Conservation (phyloP, 306 rosid genomes). For the Rosa lucieae region DNA sequence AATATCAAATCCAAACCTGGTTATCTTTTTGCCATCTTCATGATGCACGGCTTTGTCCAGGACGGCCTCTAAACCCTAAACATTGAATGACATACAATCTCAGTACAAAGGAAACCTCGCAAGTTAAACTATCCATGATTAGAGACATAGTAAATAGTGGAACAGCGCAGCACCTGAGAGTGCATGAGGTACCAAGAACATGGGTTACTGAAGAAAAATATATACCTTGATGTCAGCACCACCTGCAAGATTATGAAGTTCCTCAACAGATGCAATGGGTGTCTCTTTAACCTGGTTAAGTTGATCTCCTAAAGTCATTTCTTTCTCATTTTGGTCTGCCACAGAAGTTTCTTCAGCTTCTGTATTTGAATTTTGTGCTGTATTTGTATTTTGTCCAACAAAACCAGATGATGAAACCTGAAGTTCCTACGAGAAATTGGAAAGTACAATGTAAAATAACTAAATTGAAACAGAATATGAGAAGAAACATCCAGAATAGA, state of each 20-base stretch:
- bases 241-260: slow-evolving; percentile 94
- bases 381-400: slow-evolving; percentile 32
- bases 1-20: slow-evolving; percentile 57
- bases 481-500: slow-evolving; percentile 17
- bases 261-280: slow-evolving; percentile 86
- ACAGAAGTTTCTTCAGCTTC: slow-evolving; percentile 52
- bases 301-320: slow-evolving; percentile 79
- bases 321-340: slow-evolving; percentile 66
- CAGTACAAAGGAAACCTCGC: slow-evolving; percentile 5
- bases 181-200: slow-evolving; percentile 5
- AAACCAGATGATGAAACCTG: slow-evolving; percentile 64
- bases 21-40: slow-evolving; percentile 96
- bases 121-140: not conserved
- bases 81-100: slow-evolving; percentile 8
- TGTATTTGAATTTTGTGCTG: slow-evolving; percentile 46
- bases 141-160: not conserved
- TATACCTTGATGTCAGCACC: slow-evolving; percentile 97
- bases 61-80: slow-evolving; percentile 95
- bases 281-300: slow-evolving; percentile 72
- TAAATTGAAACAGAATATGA: slow-evolving; percentile 14
- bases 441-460: slow-evolving; percentile 8
- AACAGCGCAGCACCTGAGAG: slow-evolving; percentile 1
- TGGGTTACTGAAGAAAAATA: slow-evolving; percentile 18
- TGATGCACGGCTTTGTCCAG: slow-evolving; percentile 96
- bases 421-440: slow-evolving; percentile 35